Evolutionary conservation across 495 filamentous ascomycete species (phyloP), one percentile per base, ranked within the genome.

Genomic region (Neurospora sp.): DNA sequence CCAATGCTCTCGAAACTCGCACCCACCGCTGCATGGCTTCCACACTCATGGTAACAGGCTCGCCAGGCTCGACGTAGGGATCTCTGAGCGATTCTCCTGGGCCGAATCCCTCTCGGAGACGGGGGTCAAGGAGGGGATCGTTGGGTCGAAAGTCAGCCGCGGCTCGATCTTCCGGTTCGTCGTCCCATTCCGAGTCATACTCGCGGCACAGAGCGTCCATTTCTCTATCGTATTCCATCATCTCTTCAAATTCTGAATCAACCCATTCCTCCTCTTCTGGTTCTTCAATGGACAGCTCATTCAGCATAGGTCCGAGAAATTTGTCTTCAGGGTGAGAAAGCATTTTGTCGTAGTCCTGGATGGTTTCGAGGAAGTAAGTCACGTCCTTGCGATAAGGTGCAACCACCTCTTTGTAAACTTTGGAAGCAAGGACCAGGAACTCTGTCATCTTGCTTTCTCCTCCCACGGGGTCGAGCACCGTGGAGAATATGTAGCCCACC

Each of bases 401-500:
- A 61, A 61, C 53, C 27, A 35, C 53, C 6, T 61, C 53, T 35
- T 35, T 61, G 53, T 61, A 61, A 3, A 61, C 53, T 61, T 61
- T 35, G 27, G 27, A 61, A 35, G 27, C 53, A 16, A 61, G 53
- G 12, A 35, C 27, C 53, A 61, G 27, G 27, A 61, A 61, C 53
- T 61, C 53, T 3, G 1, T 61, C 53, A 61, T 61, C 3, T 61
- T 61, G 27, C 53, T 61, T 35, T 61, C 53, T 61, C 27, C 53
- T 18, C 53, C 53, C 14, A 35, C 2, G 27, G 53, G 53, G 18
- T 53, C 70, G 45, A 45, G 37, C 31, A 16, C 35, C 16, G 45
- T 59, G 9, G 42, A 53, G 35, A 71, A 71, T 37, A 71, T 71
- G 70, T 37, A 71, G 9, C 70, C 70, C 44, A 22, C 70, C 9